A percentile compares a stretch with the other conserved stretches of the same genome.
Evolutionary conservation across 2,329 filamentous ascomycete species (phyloP).

Genomic region (Tolypocladium endophyticum): DNA sequence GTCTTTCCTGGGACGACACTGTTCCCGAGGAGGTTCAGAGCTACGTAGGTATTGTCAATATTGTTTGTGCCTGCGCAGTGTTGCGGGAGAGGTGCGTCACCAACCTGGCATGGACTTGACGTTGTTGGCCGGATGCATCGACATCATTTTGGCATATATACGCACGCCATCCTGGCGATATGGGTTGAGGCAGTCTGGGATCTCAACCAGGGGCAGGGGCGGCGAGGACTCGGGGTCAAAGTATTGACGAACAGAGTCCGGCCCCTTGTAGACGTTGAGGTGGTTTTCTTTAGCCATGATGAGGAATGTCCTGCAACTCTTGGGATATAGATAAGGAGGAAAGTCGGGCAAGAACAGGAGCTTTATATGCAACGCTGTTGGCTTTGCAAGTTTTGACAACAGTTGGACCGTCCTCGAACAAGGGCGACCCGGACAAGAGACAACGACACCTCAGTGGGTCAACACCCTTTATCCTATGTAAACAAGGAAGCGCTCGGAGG

Average conservation of each 20-base stretch:
- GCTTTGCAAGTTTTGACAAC: neutral
- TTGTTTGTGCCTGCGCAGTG: neutral
- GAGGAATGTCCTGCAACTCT: neutral
- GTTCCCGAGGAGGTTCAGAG: slow-evolving; percentile 35
- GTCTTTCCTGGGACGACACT: slow-evolving; percentile 22
- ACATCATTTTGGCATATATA: slow-evolving; percentile 58
- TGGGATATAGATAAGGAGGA: too few relatives aligned
- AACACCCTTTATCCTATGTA: neutral
- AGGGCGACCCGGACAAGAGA: neutral
- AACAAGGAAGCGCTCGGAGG: too few relatives aligned
- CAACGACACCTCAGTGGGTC: neutral
- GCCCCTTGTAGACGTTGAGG: slow-evolving; percentile 47
- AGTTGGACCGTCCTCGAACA: neutral
- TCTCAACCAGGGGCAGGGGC: slow-evolving; percentile 50
- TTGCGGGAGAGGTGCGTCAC: neutral
- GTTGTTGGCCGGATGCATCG: slow-evolving; percentile 52
- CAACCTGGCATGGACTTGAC: slow-evolving; percentile 52
- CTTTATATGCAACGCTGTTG: neutral
- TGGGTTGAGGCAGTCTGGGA: slow-evolving; percentile 47
- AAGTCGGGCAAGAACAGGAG: neutral
- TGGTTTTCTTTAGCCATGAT: slow-evolving; percentile 15
- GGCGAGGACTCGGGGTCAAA: slow-evolving; percentile 48
- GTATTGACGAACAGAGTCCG: slow-evolving; percentile 45
- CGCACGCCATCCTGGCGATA: slow-evolving; percentile 45
- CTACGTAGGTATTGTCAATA: slow-evolving; percentile 13